These are phyloP conservation scores for Fimicolochytrium jonesii DNA, from an alignment of 192 early-diverging fungal genomes.

Conservation along the genomic window DNA sequence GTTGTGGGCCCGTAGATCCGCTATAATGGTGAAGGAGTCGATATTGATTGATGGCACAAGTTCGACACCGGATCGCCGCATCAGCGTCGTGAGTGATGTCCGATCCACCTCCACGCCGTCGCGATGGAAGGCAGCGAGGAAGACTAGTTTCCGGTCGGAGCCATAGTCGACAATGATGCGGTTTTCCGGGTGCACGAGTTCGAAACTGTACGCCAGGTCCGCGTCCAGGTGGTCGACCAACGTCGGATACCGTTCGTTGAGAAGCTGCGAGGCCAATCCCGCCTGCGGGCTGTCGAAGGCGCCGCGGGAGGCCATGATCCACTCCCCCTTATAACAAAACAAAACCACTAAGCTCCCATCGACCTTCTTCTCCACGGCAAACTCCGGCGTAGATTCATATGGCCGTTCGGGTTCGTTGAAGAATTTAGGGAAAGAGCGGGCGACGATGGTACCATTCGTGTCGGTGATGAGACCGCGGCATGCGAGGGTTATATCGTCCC, in stretches of 20 bases:
- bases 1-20: not conserved
- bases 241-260: not conserved
- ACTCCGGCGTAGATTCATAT: not conserved
- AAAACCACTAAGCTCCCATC: not conserved
- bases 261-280: too few species aligned
- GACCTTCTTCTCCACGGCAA: not conserved
- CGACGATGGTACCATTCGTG: not conserved
- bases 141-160: not conserved
- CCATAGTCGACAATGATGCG: not conserved
- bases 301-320: not conserved
- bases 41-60: not conserved
- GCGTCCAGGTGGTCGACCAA: not conserved
- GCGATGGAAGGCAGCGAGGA: not conserved
- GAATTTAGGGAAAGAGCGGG: not conserved
- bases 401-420: not conserved
- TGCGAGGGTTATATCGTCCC: not conserved
- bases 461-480: constrained; percentile 1
- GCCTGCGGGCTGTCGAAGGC: not conserved
- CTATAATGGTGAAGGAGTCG: not conserved
- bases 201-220: not conserved
- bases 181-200: not conserved
- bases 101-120: not conserved
- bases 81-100: not conserved
- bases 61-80: not conserved
- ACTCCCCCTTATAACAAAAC: not conserved